These are phyloP conservation scores for Asterella californica DNA, from an alignment of 225 moss, liverwort and hornwort species.

Conservation along the genomic window DNA sequence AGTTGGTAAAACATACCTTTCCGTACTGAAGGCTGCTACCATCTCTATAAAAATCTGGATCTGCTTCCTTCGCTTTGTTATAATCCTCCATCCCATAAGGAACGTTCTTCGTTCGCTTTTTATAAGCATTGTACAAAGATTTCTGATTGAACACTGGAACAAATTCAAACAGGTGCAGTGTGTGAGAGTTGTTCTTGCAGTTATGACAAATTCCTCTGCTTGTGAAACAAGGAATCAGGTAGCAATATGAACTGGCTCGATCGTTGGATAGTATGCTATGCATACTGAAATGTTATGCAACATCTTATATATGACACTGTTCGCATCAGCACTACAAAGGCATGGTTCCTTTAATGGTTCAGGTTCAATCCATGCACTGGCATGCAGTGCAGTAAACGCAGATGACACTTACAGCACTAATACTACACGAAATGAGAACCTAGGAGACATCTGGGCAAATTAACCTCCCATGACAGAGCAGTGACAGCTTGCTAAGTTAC, in stretches of 20 bases:
- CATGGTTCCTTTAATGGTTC: background rate
- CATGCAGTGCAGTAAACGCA: no score
- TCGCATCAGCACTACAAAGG: background rate
- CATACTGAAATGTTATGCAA: no score
- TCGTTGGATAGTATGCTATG: no score
- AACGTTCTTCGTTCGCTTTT: conserved; percentile 82
- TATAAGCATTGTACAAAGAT: conserved; percentile 91
- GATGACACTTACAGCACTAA: no score
- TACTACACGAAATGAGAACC: no score
- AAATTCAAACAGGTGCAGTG: background rate
- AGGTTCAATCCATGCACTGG: no score
- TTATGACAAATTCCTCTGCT: background rate
- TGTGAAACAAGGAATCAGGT: background rate
- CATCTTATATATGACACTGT: no score
- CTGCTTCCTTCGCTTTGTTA: conserved; percentile 65
- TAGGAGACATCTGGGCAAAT: no score
- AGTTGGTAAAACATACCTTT: conserved; percentile 54
- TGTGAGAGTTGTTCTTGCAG: background rate
- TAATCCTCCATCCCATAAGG: conserved; percentile 83
- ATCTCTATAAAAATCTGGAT: conserved; percentile 95
- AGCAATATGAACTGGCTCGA: no score
- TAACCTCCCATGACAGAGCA: no score
- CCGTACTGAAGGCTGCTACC: conserved; percentile 96
- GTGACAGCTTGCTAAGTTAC: background rate
- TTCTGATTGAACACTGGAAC: conserved; percentile 90